Base-by-base conservation (phyloP, 805 yeast genomes). In the Diddensiella santjacobensis region DNA sequence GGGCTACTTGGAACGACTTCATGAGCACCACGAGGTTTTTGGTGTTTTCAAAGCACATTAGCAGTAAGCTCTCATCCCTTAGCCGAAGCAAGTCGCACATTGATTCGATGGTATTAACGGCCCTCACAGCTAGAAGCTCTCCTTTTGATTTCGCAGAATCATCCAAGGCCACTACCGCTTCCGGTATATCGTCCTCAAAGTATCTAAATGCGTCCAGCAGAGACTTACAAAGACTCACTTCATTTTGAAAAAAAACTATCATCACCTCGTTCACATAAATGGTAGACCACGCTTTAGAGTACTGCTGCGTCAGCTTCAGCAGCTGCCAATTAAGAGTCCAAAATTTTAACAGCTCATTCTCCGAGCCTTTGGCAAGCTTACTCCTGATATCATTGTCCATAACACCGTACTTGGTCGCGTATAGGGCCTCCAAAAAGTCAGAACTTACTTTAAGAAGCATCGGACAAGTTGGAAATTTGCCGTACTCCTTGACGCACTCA, bases 191-290 rank as follows among this genome's bases (percentile, higher is more conserved):
- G 2, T 65, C 64, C 17, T 62, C 67, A 36, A 80, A 61, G n/a
- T 75, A 70, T 50, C 81, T 71, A 58, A 78, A 84, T 1, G 90
- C 79, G 47, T 76, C 81, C n/a, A 90, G 62, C 29, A 90, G 67
- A 1, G 73, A 64, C 52, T 83, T 81, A 50, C 95, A 83, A 26
- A 87, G 71, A 56, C 90, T 96, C 44, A 91, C 71, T 0, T 87
- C 82, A 60, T 88, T 96, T 62, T 95, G 77, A 2, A 96, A 86
- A 57, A 88, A 90, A 48, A 89, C 95, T 38, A 83, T 76, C 57
- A 87, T 70, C 43, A 75, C 76, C 0, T 73, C 70, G 18, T 77
- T 70, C 23, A 77, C 77, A 57, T 80, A 83, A 31, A 69, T 66
- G 1, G 73, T 66, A 0, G 96, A 88, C 99, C 99, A 91, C 2